These are phyloP conservation scores for Aspergillus sp. DNA, from an alignment of 2,329 filamentous ascomycete species.

Conservation along the genomic window DNA sequence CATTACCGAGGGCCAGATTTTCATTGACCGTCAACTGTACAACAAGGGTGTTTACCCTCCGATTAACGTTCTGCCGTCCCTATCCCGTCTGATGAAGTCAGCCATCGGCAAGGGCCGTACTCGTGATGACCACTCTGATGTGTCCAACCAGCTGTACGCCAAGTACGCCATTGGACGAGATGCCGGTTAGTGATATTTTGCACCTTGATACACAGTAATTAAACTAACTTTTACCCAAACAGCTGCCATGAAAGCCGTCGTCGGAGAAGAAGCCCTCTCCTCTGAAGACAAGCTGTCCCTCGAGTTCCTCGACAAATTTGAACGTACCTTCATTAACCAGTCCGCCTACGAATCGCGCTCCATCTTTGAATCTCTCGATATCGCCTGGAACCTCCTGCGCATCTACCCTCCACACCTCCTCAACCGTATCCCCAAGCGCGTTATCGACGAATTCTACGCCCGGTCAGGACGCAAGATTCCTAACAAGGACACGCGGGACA, in stretches of 20 bases:
- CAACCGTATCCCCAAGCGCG: slow-evolving; percentile 86
- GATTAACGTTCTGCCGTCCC: slow-evolving; percentile 96
- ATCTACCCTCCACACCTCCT: slow-evolving; percentile 98
- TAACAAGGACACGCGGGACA: slow-evolving; percentile 51
- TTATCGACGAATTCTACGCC: slow-evolving; percentile 81
- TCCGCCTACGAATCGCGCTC: slow-evolving; percentile 86
- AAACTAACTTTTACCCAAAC: slow-evolving; percentile 2
- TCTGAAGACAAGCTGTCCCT: slow-evolving; percentile 96
- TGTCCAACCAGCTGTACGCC: slow-evolving; percentile 98
- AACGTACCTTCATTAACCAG: slow-evolving; percentile 90
- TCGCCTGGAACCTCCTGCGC: slow-evolving; percentile 92
- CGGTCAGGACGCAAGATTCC: slow-evolving; percentile 49
- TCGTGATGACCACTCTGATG: slow-evolving; percentile 93
- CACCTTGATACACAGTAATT: not conserved
- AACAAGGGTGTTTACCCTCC: slow-evolving; percentile 99
- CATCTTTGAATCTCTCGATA: slow-evolving; percentile 91
- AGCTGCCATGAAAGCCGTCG: slow-evolving; percentile 98
- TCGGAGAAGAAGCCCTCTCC: slow-evolving; percentile 94
- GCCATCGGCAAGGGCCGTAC: slow-evolving; percentile 98
- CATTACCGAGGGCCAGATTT: slow-evolving; percentile 98
- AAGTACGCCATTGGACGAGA: slow-evolving; percentile 99
- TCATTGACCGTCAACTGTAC: slow-evolving; percentile 86
- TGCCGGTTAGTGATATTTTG: slow-evolving; percentile 52
- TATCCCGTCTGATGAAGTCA: slow-evolving; percentile 99
- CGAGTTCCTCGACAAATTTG: slow-evolving; percentile 98